Evolutionary conservation across 1,284 basidiomycete genomes (phyloP).

Genomic region (Melampsora occidentalis): DNA sequence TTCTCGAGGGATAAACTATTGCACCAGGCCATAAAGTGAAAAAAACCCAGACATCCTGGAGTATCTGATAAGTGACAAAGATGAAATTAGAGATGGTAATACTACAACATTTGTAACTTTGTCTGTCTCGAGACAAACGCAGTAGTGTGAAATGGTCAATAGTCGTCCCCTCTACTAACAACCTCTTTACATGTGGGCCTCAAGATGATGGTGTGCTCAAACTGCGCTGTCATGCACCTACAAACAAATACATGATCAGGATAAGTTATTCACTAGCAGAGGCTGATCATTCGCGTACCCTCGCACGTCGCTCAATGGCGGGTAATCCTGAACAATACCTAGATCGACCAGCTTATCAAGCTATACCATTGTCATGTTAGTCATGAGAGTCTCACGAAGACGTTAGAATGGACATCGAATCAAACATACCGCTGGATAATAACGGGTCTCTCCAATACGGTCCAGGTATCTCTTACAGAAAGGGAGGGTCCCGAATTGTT

Average conservation of each 20-base stretch:
- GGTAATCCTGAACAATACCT: slow-evolving; percentile 87
- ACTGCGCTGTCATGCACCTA: slow-evolving; percentile 88
- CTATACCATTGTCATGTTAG: slow-evolving; percentile 56
- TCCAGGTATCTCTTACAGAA: slow-evolving; percentile 95
- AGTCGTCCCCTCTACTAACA: slow-evolving; percentile 89
- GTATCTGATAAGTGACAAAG: too few relatives aligned
- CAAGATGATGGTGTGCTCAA: slow-evolving; percentile 88
- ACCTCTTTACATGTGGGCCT: slow-evolving; percentile 91
- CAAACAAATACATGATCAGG: neutral
- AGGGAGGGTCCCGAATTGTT: slow-evolving; percentile 90
- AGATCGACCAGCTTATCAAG: slow-evolving; percentile 83
- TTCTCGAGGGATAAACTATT: too few relatives aligned
- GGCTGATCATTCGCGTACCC: slow-evolving; percentile 38
- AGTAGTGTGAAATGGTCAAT: slow-evolving; percentile 56
- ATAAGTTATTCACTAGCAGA: slow-evolving; percentile 55
- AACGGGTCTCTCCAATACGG: slow-evolving; percentile 87
- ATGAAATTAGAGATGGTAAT: too few relatives aligned
- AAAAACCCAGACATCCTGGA: too few relatives aligned
- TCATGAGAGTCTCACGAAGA: slow-evolving; percentile 9
- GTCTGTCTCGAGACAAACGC: slow-evolving; percentile 34
- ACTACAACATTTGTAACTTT: neutral
- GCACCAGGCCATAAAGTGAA: too few relatives aligned
- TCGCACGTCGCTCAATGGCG: slow-evolving; percentile 74
- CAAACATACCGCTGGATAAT: slow-evolving; percentile 77
- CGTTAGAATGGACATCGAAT: neutral